Evolutionary conservation across 306 rosid species (phyloP).

Genomic region (Gastrolobium villosum): DNA sequence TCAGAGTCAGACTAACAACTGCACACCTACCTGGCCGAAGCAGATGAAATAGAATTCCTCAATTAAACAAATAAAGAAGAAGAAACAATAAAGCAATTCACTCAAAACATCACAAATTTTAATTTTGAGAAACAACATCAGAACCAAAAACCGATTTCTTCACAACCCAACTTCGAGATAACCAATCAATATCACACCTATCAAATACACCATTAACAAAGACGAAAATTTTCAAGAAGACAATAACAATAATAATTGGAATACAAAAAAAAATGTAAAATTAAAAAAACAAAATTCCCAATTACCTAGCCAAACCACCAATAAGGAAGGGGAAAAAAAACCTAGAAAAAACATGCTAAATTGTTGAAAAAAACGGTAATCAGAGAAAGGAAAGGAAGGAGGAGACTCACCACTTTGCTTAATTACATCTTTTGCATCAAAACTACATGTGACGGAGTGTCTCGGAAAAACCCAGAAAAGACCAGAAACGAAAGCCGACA

Average conservation of each 20-base stretch:
- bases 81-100: neutral
- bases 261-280: constrained; percentile 25
- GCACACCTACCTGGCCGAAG: neutral
- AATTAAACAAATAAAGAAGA: constrained; percentile 10
- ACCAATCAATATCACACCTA: neutral
- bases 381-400: neutral
- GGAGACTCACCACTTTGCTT: constrained; percentile 71
- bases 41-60: constrained; percentile 18
- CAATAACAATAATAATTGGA: constrained; percentile 30
- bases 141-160: neutral
- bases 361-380: neutral
- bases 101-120: constrained; percentile 23
- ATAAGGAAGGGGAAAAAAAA: too few relatives aligned
- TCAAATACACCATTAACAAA: neutral
- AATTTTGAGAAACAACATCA: constrained; percentile 35
- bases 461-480: constrained; percentile 86
- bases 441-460: constrained; percentile 43
- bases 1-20: constrained; percentile 19
- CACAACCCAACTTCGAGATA: constrained; percentile 23
- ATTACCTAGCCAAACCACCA: neutral
- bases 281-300: neutral
- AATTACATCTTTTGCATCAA: constrained; percentile 70
- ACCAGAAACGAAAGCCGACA: constrained; percentile 72
- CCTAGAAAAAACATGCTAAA: neutral
- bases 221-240: neutral